phyloP scores from a whole-genome alignment of 768 basidiomycete genomes.

The Serpula lacrymans region DNA sequence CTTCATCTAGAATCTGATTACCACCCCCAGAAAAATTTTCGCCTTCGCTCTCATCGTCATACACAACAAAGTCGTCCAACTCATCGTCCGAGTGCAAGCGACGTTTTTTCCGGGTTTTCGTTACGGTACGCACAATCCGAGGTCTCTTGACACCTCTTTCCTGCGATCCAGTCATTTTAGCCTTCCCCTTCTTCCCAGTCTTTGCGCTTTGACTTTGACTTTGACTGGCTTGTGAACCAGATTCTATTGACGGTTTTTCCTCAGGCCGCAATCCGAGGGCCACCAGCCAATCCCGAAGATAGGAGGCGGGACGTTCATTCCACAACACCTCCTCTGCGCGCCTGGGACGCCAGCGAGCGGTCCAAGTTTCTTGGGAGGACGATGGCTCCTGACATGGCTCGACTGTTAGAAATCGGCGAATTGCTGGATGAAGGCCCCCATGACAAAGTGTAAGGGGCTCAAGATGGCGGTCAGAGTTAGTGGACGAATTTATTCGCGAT shows the following conservation, averaged over 20 bases:
- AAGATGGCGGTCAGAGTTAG: constrained; percentile 4
- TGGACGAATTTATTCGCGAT: no score
- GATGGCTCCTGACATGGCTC: constrained; percentile 14
- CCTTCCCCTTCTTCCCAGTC: constrained; percentile 16
- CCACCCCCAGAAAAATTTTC: constrained; percentile 24
- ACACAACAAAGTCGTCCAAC: constrained; percentile 54
- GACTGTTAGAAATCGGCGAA: constrained; percentile 35
- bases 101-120: constrained; percentile 51
- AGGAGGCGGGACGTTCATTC: constrained; percentile 66
- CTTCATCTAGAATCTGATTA: constrained; percentile 34
- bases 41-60: constrained; percentile 35
- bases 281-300: constrained; percentile 75
- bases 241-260: no score
- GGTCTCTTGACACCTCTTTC: constrained; percentile 52
- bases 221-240: constrained; percentile 8
- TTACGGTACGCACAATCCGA: constrained; percentile 54
- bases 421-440: constrained; percentile 44
- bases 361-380: constrained; percentile 57
- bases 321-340: constrained; percentile 74
- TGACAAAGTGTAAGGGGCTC: constrained; percentile 12
- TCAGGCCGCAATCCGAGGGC: constrained; percentile 63
- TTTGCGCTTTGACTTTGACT: constrained; percentile 1
- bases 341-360: constrained; percentile 71
- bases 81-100: constrained; percentile 54
- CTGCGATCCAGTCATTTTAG: constrained; percentile 13